Base-by-base conservation (phyloP, 1,284 basidiomycete species). In the Afroboletus lepidellus region DNA sequence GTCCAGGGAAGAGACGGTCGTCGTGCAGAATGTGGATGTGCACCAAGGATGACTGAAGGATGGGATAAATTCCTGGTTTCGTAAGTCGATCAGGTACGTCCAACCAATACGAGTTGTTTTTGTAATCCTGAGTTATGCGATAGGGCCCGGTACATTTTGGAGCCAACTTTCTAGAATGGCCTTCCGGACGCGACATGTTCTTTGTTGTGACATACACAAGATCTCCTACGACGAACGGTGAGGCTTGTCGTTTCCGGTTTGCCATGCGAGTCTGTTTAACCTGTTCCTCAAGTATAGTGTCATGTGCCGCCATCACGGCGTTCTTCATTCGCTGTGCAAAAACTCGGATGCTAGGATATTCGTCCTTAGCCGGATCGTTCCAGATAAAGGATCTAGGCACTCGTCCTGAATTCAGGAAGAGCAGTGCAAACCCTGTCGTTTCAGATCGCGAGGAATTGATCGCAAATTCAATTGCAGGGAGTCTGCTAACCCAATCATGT, bases 361-460 rank as follows among this genome's bases (percentile, higher is more conserved):
- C n/a, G 2, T 36, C 5, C 9, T 5, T 27, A 9, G 6, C 27
- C 5, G 27, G 27, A 9, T 27, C 9, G 27, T 27, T 57, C 65
- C 68, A 69, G 0, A 69, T 58, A 20, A 75, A 0, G 58, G 46
- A n/a, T 54, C 53, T 1, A 0, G 74, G 73, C n/a, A 21, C 18
- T 1, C 64, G 50, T 0, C 74, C 72, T 3, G 63, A 59, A 34
- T 73, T 73, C 2, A 74, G 52, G 38, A 69, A 67, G 56, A 75
- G 74, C 0, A 64, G 71, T 13, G 69, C 51, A 42, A 64, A 73
- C 0, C 69, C 67, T 0, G 71, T 77, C 0, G 34, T 16, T 1
- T 51, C 27, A 0, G 25, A 54, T 5, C 37, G 0, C 0, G 51
- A 30, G 0, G 34, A 48, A 36, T 58, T 58, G 34, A 62, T 67